phyloP scores from a whole-genome alignment of 2,329 filamentous ascomycete genomes.

The Coniochaeta sp. region DNA sequence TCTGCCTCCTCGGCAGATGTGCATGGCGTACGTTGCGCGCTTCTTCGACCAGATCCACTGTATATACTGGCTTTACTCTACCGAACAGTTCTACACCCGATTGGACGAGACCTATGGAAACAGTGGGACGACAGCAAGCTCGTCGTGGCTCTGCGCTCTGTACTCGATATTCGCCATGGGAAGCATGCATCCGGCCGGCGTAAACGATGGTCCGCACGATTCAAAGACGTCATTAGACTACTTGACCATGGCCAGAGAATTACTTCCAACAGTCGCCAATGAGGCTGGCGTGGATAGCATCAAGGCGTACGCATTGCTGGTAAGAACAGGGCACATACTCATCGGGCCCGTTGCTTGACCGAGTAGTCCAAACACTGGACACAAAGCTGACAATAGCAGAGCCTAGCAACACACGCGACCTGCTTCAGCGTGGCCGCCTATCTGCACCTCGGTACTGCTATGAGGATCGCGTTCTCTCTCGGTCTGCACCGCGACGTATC shows the following conservation, averaged over 20 bases:
- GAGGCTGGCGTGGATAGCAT: slow-evolving; percentile 6
- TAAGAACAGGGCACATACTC: too few species aligned
- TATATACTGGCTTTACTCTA: slow-evolving; percentile 4
- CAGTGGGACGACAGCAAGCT: neutral
- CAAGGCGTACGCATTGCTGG: slow-evolving; percentile 5
- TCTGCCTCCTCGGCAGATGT: neutral
- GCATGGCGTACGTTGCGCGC: slow-evolving; percentile 6
- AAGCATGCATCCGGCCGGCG: neutral
- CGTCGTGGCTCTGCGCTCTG: slow-evolving; percentile 12
- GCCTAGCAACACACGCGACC: slow-evolving; percentile 4
- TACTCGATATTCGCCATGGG: slow-evolving; percentile 5
- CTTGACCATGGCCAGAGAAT: slow-evolving; percentile 2
- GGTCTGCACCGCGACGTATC: slow-evolving; percentile 6
- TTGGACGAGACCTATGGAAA: slow-evolving; percentile 1
- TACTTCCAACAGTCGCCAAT: neutral
- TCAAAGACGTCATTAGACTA: slow-evolving; percentile 4
- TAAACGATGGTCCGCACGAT: neutral
- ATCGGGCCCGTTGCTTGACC: too few species aligned
- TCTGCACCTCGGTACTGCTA: slow-evolving; percentile 1
- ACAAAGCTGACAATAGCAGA: too few species aligned
- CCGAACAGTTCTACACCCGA: slow-evolving; percentile 5
- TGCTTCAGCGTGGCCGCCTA: slow-evolving; percentile 4
- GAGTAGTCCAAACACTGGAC: too few species aligned
- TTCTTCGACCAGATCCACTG: slow-evolving; percentile 7
- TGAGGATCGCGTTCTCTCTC: slow-evolving; percentile 4